Evolutionary conservation across 495 filamentous ascomycete genomes (phyloP), one percentile per base, ranked within the genome.

Genomic region (Apodospora peruviana): DNA sequence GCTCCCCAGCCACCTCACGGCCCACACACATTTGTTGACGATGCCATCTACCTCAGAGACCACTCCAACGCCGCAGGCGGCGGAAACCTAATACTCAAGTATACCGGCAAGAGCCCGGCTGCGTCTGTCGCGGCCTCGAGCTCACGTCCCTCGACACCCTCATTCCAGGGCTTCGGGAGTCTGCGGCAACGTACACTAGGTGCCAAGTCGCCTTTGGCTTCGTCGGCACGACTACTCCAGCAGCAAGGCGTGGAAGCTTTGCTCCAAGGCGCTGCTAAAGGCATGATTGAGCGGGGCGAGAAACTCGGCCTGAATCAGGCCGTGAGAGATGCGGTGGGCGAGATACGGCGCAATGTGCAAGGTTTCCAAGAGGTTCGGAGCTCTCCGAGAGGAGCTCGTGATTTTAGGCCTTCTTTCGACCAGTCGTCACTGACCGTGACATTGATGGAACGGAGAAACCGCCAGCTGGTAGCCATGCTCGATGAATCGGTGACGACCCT

Each of bases 291-390:
- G 40, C 81, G 84, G 8, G 83, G 91, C 35, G 91, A 96, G 60
- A 80, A 83, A 47, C 88, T 91, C 66, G 90, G 91, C 3, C 84
- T 97, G 24, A 90, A 90, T 52, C 88, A 90, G 65, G 90, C 88
- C 10, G 85, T 98, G 10, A 83, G 91, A 17, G 90, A 91, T 50
- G 91, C 93, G 4, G 81, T 95, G 47, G 87, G 78, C 12, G 90
- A 96, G 69, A 87, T 91, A 40, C 65, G 66, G 11, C 68, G 67
- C 41, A 76, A 76, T 43, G 63, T 76, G 32, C 66, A 69, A 27
- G 63, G 65, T n/a, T 34, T 68, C 10, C 68, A 73, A 14, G 73
- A 77, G 40, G 59, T 61, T 22, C 67, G 66, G n/a, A 65, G 24
- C n/a, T 61, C 63, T 17, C 50, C 57, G 42, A 64, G 62, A 34